A percentile compares a stretch with the other conserved stretches of the same genome.
Conservation (phyloP, 306 rosid species). For the Medicago arabica region DNA sequence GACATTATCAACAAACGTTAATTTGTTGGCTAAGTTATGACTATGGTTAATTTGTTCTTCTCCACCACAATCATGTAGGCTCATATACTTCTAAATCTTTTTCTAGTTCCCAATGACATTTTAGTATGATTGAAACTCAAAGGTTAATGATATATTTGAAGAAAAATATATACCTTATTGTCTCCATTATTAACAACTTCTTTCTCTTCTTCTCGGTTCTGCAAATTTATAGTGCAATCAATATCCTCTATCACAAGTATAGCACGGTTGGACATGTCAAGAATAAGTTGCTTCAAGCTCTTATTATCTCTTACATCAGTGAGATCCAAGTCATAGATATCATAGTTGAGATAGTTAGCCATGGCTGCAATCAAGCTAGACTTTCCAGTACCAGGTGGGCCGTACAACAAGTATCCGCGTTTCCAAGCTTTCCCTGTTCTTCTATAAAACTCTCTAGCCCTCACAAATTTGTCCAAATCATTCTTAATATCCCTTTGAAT, state of each 20-base stretch:
- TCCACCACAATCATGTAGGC: no score
- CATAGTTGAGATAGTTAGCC: constrained; percentile 60
- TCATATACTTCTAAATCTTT: neutral
- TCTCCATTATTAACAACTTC: no score
- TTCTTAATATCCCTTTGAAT: constrained; percentile 47
- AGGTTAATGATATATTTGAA: neutral
- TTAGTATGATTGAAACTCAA: neutral
- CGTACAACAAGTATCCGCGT: constrained; percentile 61
- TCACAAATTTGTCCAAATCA: constrained; percentile 55
- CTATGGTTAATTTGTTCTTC: no score
- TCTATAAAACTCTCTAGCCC: constrained; percentile 46
- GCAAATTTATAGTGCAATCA: no score
- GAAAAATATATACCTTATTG: no score
- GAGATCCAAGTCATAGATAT: constrained; percentile 66
- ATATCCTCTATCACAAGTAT: no score
- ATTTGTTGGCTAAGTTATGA: neutral
- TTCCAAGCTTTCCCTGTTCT: constrained; percentile 65
- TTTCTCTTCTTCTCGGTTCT: no score
- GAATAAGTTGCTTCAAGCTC: neutral
- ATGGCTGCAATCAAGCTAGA: constrained; percentile 66
- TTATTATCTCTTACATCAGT: constrained; percentile 12
- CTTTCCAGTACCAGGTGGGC: constrained; percentile 72
- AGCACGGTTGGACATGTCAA: no score
- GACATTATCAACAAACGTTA: neutral
- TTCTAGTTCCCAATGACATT: neutral